Percentiles rank a stretch among this genome's conserved stretches.
phyloP scores from a whole-genome alignment of 768 basidiomycete genomes.

The Cubamyces sp. region DNA sequence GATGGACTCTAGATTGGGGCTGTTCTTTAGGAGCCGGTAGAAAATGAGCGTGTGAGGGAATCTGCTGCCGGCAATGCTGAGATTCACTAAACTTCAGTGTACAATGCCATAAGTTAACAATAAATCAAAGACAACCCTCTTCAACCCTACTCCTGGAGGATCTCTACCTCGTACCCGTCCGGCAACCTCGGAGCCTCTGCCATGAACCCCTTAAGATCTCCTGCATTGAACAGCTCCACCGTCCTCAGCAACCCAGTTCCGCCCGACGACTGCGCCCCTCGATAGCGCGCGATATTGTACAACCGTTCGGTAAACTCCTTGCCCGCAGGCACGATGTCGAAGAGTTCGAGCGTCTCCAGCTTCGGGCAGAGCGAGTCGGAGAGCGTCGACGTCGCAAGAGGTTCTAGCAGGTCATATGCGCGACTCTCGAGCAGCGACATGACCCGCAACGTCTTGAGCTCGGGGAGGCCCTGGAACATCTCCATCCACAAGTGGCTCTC shows the following conservation, averaged over 20 bases:
- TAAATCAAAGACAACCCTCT: too few relatives aligned
- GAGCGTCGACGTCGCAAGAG: background rate
- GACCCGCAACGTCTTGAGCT: slow-evolving; percentile 2
- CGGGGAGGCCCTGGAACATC: too few relatives aligned
- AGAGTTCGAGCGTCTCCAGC: slow-evolving; percentile 5
- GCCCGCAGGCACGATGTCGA: background rate
- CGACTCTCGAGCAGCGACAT: background rate
- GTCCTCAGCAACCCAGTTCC: background rate
- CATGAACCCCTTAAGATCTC: background rate
- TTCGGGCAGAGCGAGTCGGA: background rate
- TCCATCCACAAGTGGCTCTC: too few relatives aligned
- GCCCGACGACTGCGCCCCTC: background rate
- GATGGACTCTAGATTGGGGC: background rate
- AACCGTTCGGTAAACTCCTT: background rate
- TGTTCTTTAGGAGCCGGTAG: background rate
- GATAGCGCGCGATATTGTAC: too few relatives aligned
- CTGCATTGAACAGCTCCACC: slow-evolving; percentile 9
- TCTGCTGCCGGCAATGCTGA: background rate
- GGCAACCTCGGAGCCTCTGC: too few relatives aligned
- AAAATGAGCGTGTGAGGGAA: background rate
- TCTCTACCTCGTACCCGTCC: background rate
- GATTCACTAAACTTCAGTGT: background rate
- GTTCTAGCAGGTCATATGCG: background rate
- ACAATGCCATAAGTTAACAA: too few relatives aligned
- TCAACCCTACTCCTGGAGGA: background rate